Base-by-base conservation (phyloP, 140 eudicot species). In the Senecio squalidus region DNA sequence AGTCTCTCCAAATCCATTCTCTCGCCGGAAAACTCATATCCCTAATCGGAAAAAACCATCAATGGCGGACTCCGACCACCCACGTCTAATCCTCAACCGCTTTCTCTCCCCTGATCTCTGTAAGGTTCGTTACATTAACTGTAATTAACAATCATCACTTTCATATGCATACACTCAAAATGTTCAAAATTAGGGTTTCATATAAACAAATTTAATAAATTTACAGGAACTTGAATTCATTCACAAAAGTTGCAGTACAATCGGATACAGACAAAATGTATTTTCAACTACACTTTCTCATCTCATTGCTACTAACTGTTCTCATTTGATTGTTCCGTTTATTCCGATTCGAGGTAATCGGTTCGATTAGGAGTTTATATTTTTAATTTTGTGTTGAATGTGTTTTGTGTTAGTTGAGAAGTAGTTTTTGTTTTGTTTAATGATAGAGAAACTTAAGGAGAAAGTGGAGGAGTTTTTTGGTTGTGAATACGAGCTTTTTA, bases 221-320 rank as follows among this genome's bases (percentile, higher is more conserved):
- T 1, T 30, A 41, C 71, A 89, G 97, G 97, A 92, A 30, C 77
- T 92, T 57, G 89, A 84, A 57, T 92, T 92, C 73, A 87, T 92
- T 36, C 98, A 92, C 83, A 92, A 73, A 77, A 87, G 98, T 67
- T 69, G 82, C 72, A 67, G 95, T 62, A 92, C 93, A n/a, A 72
- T 80, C 10, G 98, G 98, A 20, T 92, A 92, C 83, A 82, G 98
- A 40, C 77, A 80, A 5, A 79, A 75, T 71, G 96, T 92, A 22
- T 84, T 92, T 67, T 87, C 96, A 27, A 92, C 98, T 5, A 92
- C 96, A 36, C 89, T 92, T 60, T 76, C 95, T 63, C 98, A 92
- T 80, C 96, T 92, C 62, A 75, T 87, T 49, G 96, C 98, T 68
- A 92, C 98, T n/a, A 77, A 92, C 17, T 75, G 75, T 54, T 55